A percentile compares a stretch with the other conserved stretches of the same genome.
Evolutionary conservation across 345 rosid genomes (phyloP).

Genomic region (Citrus medica): DNA sequence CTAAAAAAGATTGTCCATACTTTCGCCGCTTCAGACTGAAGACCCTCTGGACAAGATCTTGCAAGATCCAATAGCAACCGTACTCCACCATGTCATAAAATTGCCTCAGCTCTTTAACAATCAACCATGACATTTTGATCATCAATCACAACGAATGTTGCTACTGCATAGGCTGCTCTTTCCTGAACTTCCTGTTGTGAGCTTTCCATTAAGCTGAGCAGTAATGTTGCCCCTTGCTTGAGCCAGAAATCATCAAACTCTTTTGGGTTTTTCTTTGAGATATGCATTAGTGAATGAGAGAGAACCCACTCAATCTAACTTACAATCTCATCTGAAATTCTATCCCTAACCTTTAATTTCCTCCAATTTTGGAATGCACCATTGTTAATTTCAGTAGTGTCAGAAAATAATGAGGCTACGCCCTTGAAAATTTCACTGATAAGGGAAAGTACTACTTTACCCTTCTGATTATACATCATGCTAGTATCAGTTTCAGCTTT

Average conservation of each 20-base stretch:
- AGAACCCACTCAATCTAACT: conserved; percentile 35
- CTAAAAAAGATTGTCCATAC: conserved; percentile 12
- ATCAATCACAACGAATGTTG: conserved; percentile 38
- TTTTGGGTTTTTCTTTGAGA: conserved; percentile 29
- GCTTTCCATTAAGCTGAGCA: conserved; percentile 33
- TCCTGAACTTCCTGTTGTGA: conserved; percentile 34
- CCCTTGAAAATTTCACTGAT: conserved; percentile 24
- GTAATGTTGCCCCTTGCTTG: conserved; percentile 26
- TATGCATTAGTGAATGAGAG: conserved; percentile 32
- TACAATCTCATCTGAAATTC: conserved; percentile 12
- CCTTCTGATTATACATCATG: conserved; percentile 16
- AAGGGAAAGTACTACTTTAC: conserved; percentile 21
- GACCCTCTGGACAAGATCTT: conserved; percentile 32
- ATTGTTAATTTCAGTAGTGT: conserved; percentile 11
- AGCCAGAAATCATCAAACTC: conserved; percentile 33
- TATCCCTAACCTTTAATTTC: conserved; percentile 12
- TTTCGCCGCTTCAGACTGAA: conserved; percentile 35
- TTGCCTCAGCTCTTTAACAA: conserved; percentile 29
- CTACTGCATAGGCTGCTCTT: conserved; percentile 38
- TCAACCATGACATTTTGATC: conserved; percentile 38
- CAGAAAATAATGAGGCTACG: conserved; percentile 26
- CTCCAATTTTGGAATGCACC: conserved; percentile 19
- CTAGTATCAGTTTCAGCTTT: conserved; percentile 22
- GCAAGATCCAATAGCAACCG: conserved; percentile 29
- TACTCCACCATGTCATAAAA: conserved; percentile 31